A percentile compares a stretch with the other conserved stretches of the same genome.
Evolutionary conservation across 345 rosid species (phyloP).

Genomic region (Citrus glauca): DNA sequence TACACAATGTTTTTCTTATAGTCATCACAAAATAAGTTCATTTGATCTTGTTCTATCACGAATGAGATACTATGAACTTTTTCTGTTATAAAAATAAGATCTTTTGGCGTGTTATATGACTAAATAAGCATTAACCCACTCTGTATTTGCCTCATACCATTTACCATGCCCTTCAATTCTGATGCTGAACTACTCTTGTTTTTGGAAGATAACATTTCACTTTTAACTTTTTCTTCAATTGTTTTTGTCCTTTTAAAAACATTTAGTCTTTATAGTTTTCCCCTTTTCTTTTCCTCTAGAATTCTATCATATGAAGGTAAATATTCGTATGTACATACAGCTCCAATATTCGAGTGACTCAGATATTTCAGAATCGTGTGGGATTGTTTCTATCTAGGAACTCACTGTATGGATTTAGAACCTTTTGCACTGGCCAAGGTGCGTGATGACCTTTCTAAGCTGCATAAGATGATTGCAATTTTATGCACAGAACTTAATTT

Average conservation of each 20-base stretch:
- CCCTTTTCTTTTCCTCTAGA: neutral
- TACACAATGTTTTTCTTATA: too few relatives aligned
- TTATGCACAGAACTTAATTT: neutral
- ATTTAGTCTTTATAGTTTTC: neutral
- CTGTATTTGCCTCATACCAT: too few relatives aligned
- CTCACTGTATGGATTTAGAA: conserved; percentile 52
- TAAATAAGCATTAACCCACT: too few relatives aligned
- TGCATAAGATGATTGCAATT: neutral
- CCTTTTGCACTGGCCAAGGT: conserved; percentile 71
- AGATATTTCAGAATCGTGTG: conserved; percentile 33
- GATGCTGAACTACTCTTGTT: neutral
- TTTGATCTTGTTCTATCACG: too few relatives aligned
- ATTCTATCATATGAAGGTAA: conserved; percentile 11
- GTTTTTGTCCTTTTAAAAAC: neutral
- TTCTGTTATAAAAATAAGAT: too few relatives aligned
- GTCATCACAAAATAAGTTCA: too few relatives aligned
- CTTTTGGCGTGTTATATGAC: too few relatives aligned
- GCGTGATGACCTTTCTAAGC: conserved; percentile 21
- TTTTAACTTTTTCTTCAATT: neutral
- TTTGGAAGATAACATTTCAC: neutral
- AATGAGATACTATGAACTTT: too few relatives aligned
- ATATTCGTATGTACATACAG: conserved; percentile 35
- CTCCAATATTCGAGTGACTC: conserved; percentile 36
- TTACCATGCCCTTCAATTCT: too few relatives aligned
- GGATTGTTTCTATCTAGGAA: conserved; percentile 48